Base-by-base conservation (phyloP, 352 stramenopile genomes). In the Pythium volutum region DNA sequence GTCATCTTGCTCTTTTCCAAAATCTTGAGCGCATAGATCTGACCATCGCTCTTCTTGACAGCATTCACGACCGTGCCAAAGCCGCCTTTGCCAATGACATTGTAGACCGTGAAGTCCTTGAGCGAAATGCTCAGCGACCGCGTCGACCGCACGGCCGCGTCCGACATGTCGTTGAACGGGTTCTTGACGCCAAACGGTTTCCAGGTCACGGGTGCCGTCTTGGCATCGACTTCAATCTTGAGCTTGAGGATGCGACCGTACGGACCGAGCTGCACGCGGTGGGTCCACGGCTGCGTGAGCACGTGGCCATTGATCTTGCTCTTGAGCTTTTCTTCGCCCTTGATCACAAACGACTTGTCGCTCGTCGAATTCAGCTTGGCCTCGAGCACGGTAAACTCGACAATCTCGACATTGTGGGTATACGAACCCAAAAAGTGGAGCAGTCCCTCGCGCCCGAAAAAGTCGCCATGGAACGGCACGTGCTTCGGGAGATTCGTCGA, bases 21-120 rank as follows among this genome's bases (percentile, higher is more conserved):
- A 49, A 96, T 94, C 66, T 96, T 96, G 23, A 96, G 72, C n/a
- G 88, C 88, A 60, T 95, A 96, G 48, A 96, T 93, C 52, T 93
- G 84, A 20, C 86, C 86, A 48, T 95, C 87, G 59, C 87, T 94
- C 59, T 95, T 95, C 62, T 95, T 95, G 20, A 96, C 87, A 14
- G 87, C 87, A 56, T 92, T 95, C 68, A 95, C 84, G n/a, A 95
- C 87, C 9, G 87, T 96, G 53, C 84, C 84, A 43, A 96, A 94
- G 6, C 84, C 85, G 15, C 87, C 84, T 69, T 96, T 96, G 41
- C 87, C 87, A 52, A 96, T 96, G 51, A 96, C 87, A 39, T 94
- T 94, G 73, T 94, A 96, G 43, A 94, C 84, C 5, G 87, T 96
- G 41, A 94, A 96, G 49, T 94, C 87, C 59, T 94, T 93, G 65